These are phyloP conservation scores for Alternaria longipes DNA, from an alignment of 2,329 filamentous ascomycete species.

Conservation along the genomic window DNA sequence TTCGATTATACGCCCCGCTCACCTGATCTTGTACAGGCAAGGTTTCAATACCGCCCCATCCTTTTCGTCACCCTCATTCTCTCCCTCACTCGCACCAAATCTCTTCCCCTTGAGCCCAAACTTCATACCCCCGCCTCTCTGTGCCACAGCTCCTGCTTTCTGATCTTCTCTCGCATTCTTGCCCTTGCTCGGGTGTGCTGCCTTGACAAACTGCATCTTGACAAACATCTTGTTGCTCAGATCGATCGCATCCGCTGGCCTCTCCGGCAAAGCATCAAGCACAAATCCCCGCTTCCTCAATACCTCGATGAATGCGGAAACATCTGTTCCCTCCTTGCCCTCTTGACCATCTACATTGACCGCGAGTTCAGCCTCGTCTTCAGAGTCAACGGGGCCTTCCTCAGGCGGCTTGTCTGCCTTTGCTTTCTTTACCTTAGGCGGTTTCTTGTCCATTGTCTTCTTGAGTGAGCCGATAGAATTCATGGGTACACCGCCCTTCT, in stretches of 20 bases:
- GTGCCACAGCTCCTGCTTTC: conserved; percentile 44
- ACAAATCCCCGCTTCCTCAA: conserved; percentile 83
- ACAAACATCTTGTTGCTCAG: conserved; percentile 98
- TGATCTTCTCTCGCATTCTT: conserved; percentile 68
- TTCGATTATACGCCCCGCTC: neutral
- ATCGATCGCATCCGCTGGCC: conserved; percentile 73
- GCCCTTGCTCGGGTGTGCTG: conserved; percentile 75
- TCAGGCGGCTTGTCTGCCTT: conserved; percentile 61
- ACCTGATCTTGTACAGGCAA: conserved; percentile 90
- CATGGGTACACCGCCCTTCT: conserved; percentile 61
- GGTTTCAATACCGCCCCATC: conserved; percentile 84
- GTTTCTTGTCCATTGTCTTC: conserved; percentile 36
- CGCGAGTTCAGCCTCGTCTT: conserved; percentile 68
- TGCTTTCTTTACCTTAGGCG: conserved; percentile 39
- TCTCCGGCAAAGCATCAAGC: conserved; percentile 65
- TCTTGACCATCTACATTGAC: conserved; percentile 73
- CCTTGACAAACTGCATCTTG: conserved; percentile 93
- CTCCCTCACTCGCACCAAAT: conserved; percentile 13
- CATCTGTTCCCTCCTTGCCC: conserved; percentile 78
- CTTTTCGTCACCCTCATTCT: conserved; percentile 62
- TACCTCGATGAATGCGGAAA: conserved; percentile 85
- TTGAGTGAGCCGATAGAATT: conserved; percentile 68
- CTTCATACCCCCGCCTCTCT: conserved; percentile 54
- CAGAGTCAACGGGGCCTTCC: conserved; percentile 59
- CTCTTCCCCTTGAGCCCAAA: conserved; percentile 28